Evolutionary conservation across 2,329 filamentous ascomycete species (phyloP), one percentile per base, ranked within the genome.

Genomic region (Eutypella sp.): DNA sequence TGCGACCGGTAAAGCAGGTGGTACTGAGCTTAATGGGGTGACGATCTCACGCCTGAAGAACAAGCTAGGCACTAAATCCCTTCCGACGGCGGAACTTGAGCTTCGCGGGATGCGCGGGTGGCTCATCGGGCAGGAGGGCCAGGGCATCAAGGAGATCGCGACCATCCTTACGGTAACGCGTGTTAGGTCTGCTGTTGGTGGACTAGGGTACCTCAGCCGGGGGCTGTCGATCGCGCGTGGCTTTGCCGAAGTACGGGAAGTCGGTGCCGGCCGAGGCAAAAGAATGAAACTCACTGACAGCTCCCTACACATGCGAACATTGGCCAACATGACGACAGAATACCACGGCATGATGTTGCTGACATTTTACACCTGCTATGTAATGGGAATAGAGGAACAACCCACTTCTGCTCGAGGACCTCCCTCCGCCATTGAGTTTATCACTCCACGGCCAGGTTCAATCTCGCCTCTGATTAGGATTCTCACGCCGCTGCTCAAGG

Each of bases 71-170:
- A 84, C 80, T 0, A 76, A 74, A 44, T 68, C 74, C 4, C 62
- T 85, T 0, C 80, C 81, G 0, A 84, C 81, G 0, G 81, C 81
- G 0, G 81, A 85, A 55, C 70, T 84, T 4, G 78, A 79, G 47
- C 64, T 80, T 2, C 67, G 67, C 19, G 69, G 65, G 3, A 72
- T 71, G 60, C 69, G 76, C 8, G 75, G 65, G 2, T 74, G 76
- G 62, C 67, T 84, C 1, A 64, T 85, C 11, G 82, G 81, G 2
- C 62, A 69, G 5, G 68, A 78, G 45, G 81, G 81, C 0, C 65
- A 76, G 39, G 82, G 82, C 1, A 69, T 82, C 11, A 74, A 74
- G 45, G 78, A 81, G 47, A 82, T 85, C 40, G 69, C 76, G 2
- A 73, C 78, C 0, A 68, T 85, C 16, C 67, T 85, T 1, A 84